A percentile compares a stretch with the other conserved stretches of the same genome.
Conservation (phyloP, 371 early-diverging fungal species). For the Mucor plumbeus region DNA sequence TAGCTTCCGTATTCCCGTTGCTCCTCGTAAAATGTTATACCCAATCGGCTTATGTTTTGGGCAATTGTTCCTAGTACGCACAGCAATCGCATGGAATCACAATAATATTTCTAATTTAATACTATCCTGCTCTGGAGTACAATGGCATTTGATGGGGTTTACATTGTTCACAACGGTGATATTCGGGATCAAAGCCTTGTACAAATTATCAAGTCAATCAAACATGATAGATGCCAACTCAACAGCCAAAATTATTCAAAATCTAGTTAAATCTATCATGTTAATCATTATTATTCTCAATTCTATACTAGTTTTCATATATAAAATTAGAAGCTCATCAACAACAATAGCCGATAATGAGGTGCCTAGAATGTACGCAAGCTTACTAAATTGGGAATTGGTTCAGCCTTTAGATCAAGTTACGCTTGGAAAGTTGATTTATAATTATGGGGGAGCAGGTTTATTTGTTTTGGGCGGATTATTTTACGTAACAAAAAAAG, state of each 20-base stretch:
- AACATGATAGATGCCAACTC: slow-evolving; percentile 28
- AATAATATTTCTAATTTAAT: neutral
- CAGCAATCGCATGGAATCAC: slow-evolving; percentile 20
- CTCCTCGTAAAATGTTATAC: neutral
- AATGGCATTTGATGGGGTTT: slow-evolving; percentile 30
- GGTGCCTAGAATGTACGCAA: slow-evolving; percentile 27
- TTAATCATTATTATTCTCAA: slow-evolving; percentile 22
- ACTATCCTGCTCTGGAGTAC: slow-evolving; percentile 14
- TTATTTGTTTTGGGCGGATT: slow-evolving; percentile 35
- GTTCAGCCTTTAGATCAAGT: slow-evolving; percentile 35
- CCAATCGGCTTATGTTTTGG: slow-evolving; percentile 7
- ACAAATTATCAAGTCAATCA: slow-evolving; percentile 2
- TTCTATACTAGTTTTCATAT: slow-evolving; percentile 33
- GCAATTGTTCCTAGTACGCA: slow-evolving; percentile 17
- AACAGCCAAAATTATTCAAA: slow-evolving; percentile 34
- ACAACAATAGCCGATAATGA: neutral
- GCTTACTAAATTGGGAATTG: slow-evolving; percentile 29
- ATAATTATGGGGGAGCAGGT: slow-evolving; percentile 42
- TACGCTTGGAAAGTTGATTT: slow-evolving; percentile 45
- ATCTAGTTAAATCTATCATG: slow-evolving; percentile 20
- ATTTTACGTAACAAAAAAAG: slow-evolving; percentile 40
- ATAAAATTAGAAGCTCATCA: slow-evolving; percentile 31
- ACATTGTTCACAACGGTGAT: slow-evolving; percentile 9
- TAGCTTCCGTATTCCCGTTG: slow-evolving; percentile 15
- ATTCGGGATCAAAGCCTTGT: slow-evolving; percentile 1